Percentiles rank a stretch among this genome's conserved stretches.
Conservation (phyloP, 1,284 basidiomycete genomes). For the Gomphus sp. region DNA sequence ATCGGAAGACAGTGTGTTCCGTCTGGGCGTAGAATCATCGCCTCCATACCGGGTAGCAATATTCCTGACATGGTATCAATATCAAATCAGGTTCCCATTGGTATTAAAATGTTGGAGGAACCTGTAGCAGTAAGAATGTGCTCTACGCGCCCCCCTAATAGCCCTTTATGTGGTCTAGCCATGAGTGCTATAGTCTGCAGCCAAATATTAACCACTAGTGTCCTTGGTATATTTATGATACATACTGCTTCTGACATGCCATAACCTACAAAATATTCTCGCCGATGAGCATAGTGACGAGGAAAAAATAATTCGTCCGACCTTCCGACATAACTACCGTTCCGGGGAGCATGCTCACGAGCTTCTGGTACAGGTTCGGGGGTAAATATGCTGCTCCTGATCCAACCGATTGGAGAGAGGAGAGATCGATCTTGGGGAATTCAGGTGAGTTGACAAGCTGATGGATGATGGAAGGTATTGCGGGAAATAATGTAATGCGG, state of each 20-base stretch:
- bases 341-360: slow-evolving; percentile 29
- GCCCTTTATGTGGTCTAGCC: slow-evolving; percentile 33
- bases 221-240: not conserved
- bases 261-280: slow-evolving; percentile 39
- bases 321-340: slow-evolving; percentile 38
- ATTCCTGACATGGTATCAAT: slow-evolving; percentile 38
- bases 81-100: not conserved
- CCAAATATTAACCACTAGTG: not conserved
- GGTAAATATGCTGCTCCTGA: slow-evolving; percentile 65
- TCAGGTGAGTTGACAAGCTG: slow-evolving; percentile 52
- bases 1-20: slow-evolving; percentile 42
- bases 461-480: slow-evolving; percentile 60
- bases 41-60: slow-evolving; percentile 54
- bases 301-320: slow-evolving; percentile 19
- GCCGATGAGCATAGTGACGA: not conserved
- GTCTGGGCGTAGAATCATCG: slow-evolving; percentile 50
- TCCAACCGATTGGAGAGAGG: slow-evolving; percentile 33
- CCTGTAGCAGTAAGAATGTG: slow-evolving; percentile 19
- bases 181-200: slow-evolving; percentile 49
- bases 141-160: slow-evolving; percentile 35
- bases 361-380: slow-evolving; percentile 35
- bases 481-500: slow-evolving; percentile 35
- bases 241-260: slow-evolving; percentile 69
- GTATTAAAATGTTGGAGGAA: not conserved
- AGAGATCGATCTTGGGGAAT: slow-evolving; percentile 42